Percentiles rank a stretch among this genome's conserved stretches.
phyloP scores from a whole-genome alignment of 2,329 filamentous ascomycete species.

The Fusarium palustre region DNA sequence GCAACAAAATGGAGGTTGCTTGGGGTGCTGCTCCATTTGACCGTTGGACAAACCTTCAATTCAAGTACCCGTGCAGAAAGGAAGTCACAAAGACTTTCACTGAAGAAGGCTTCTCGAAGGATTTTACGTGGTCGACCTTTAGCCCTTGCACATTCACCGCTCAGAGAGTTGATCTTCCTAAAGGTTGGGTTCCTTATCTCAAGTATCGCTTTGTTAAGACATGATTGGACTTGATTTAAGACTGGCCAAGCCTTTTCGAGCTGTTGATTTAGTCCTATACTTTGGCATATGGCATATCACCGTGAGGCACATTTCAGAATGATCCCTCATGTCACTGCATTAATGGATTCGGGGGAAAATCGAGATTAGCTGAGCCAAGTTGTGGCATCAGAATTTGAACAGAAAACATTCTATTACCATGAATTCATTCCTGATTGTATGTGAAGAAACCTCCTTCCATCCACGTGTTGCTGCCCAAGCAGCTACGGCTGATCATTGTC shows the following conservation, averaged over 20 bases:
- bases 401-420: neutral
- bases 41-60: conserved; percentile 30
- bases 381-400: neutral
- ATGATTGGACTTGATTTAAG: neutral
- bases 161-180: conserved; percentile 21
- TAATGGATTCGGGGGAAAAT: neutral
- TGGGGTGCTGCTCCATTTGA: conserved; percentile 22
- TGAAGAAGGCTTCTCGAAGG: conserved; percentile 11
- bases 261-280: fast-evolving
- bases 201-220: conserved; percentile 34
- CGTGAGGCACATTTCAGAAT: no score
- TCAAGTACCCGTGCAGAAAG: conserved; percentile 32
- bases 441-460: neutral
- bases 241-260: neutral
- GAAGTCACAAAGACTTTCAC: conserved; percentile 24
- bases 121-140: conserved; percentile 26
- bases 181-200: conserved; percentile 31
- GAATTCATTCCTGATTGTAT: no score
- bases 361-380: neutral
- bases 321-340: neutral
- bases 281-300: neutral
- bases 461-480: neutral
- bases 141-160: conserved; percentile 24
- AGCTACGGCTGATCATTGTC: neutral
- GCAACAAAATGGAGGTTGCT: conserved; percentile 25